Evolutionary conservation across 306 rosid species (phyloP), one percentile per base, ranked within the genome.

Genomic region (Sphenostylis stenocarpa): DNA sequence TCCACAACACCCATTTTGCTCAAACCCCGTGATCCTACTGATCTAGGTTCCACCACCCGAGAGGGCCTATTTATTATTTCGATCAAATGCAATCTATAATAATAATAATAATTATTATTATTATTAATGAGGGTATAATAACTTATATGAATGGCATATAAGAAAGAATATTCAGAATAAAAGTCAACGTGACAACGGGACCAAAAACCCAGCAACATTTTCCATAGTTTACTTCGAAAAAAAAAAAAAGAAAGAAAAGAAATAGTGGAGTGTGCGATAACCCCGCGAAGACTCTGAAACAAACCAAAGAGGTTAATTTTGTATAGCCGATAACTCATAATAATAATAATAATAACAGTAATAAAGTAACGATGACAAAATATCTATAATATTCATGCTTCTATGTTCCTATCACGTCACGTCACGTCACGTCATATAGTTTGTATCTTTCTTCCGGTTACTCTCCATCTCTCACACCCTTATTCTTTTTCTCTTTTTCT

Each of bases 1-100:
- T 57, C 64, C 11, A 12, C 29, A 28, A 65, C 5, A 76, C 69
- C 85, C 91, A 88, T 87, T 61, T 52, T 70, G 43, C 60, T 36
- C 26, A 68, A 47, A 3, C n/a, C 52, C 13, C 51, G 15, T 47
- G 58, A 28, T 13, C 11, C 16, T 16, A 41, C 8, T 70, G 44
- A 49, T 88, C 77, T 7, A 85, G 24, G 0, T 88, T 84, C 87
- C 24, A 15, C 19, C 20, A 31, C 58, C 60, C 41, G 13, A 2
- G 13, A 2, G 8, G 17, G 1, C 21, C 15, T 20, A 10, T 44
- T 20, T 19, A 67, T 29, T 13, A 4, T 33, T 17, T 4, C 38
- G 15, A 51, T 49, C 31, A 15, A 53, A 55, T 11, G 11, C 62
- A 23, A 4, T 23, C 62, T 51, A 1, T 49, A 48, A 48, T 48